Percentiles rank a stretch among this genome's conserved stretches.
Evolutionary conservation across 805 yeast genomes (phyloP).

Genomic region (Cyberlindnera mrakii): DNA sequence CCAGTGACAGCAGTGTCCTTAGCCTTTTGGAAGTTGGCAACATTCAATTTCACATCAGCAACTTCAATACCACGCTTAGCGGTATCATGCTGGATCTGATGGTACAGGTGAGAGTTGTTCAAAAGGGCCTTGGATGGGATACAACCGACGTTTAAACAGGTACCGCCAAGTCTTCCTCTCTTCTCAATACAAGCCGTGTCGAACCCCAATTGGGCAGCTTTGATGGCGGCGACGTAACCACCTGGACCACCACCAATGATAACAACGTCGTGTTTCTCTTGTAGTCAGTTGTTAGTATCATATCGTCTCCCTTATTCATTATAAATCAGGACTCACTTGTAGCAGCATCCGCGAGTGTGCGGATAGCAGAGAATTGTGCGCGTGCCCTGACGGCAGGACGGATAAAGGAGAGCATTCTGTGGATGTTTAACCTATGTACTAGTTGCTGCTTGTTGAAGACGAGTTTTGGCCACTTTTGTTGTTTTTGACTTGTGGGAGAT

Average conservation of each 20-base stretch:
- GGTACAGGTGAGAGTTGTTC: conserved; percentile 91
- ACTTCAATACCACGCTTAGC: conserved; percentile 87
- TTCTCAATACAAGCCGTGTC: conserved; percentile 96
- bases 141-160: conserved; percentile 98
- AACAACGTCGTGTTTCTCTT: conserved; percentile 74
- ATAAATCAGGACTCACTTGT: conserved; percentile 10
- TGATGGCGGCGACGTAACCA: conserved; percentile 98
- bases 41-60: conserved; percentile 66
- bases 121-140: conserved; percentile 95
- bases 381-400: conserved; percentile 11
- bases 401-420: neutral
- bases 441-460: too few species aligned
- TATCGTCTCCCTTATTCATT: neutral
- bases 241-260: conserved; percentile 99
- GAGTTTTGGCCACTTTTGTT: too few species aligned
- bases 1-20: conserved; percentile 87
- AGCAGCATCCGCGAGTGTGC: conserved; percentile 19
- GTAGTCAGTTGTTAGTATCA: conserved; percentile 4
- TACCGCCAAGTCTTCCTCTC: conserved; percentile 95
- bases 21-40: conserved; percentile 79
- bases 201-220: conserved; percentile 93
- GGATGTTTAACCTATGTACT: neutral
- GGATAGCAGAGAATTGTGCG: conserved; percentile 11
- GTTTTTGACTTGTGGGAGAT: too few species aligned
- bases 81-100: conserved; percentile 81